Base-by-base conservation (phyloP, 2,329 filamentous ascomycete species). In the Aspergillus sp. region DNA sequence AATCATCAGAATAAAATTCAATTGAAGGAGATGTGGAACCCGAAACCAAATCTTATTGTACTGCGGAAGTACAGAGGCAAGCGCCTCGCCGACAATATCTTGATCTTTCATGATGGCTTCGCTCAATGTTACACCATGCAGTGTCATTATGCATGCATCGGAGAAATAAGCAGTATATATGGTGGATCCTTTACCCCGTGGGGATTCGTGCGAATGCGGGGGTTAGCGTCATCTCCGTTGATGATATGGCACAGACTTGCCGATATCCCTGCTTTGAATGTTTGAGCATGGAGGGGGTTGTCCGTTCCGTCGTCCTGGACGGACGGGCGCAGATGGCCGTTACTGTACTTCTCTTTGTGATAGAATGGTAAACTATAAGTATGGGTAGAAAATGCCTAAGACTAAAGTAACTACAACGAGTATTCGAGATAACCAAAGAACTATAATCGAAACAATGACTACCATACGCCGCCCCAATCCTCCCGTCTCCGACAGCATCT, bases 1-100 rank as follows among this genome's bases (percentile, higher is more conserved):
- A 1, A 76, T 54, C 4, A 75, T 45, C 0, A 77, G 63, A 12
- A 74, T 58, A 7, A 75, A 54, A 46, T 76, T 76, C 6, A 77
- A 64, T 27, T 65, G 56, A 5, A 75, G 54, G 1, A 77, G 58
- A 60, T 76, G 72, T 0, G 65, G 61, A 3, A 63, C 60, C 3
- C 65, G 63, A 47, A 68, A 74, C 74, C 74, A 77, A 25, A 63
- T 63, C 27, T 61, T 64, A 25, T 62, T 53, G 44, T 71, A 63
- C 22, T 67, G 48, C n/a, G 74, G 74, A 4, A 76, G 60, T 6
- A 75, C 57, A 13, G 50, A 49, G 39, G 57, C 59, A 23, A 61
- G 48, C 1, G 58, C 59, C 46, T 56, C 50, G 23, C 59, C 59
- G 25, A 61, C 58, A 41, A 60, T 61, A 39, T 60, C 55, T 46